Percentiles rank a stretch among this genome's conserved stretches.
These are phyloP conservation scores for Sphaerobolus stellatus DNA, from an alignment of 1,284 basidiomycete species.

Conservation along the genomic window DNA sequence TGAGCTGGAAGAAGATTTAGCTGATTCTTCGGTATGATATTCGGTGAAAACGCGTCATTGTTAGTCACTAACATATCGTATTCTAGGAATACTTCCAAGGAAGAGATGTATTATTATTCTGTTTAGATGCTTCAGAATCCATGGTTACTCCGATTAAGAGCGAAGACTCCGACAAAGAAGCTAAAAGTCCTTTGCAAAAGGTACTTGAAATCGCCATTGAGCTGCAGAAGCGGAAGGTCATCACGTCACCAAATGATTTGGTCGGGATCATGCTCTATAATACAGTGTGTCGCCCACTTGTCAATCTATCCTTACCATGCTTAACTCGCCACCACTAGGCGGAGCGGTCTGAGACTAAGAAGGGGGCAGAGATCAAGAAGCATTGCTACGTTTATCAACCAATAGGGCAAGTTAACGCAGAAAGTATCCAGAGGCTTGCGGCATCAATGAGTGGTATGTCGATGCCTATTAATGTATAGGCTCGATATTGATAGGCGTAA, in stretches of 20 bases:
- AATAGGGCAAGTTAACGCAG: constrained; percentile 76
- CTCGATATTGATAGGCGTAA: neutral
- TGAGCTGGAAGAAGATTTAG: constrained; percentile 76
- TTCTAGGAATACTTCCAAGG: constrained; percentile 62
- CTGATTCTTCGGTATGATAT: constrained; percentile 59
- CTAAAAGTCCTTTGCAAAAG: constrained; percentile 62
- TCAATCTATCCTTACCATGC: constrained; percentile 1
- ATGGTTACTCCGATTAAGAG: constrained; percentile 79
- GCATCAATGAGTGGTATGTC: constrained; percentile 64
- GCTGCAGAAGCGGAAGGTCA: constrained; percentile 86
- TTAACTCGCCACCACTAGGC: constrained; percentile 32
- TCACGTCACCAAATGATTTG: constrained; percentile 83
- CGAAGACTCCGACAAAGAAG: constrained; percentile 51
- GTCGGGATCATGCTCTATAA: constrained; percentile 93
- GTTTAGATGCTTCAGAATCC: constrained; percentile 87
- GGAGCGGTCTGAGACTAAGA: constrained; percentile 50
- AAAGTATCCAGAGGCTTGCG: constrained; percentile 74
- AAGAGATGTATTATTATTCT: constrained; percentile 86
- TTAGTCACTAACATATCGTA: constrained; percentile 8
- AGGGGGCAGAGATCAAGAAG: constrained; percentile 65
- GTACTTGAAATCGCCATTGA: constrained; percentile 82
- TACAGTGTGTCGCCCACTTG: constrained; percentile 57
- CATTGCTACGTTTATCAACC: constrained; percentile 76
- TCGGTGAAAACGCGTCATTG: neutral
- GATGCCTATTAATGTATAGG: constrained; percentile 18